Percentiles rank a stretch among this genome's conserved stretches.
Evolutionary conservation across 306 rosid species (phyloP).

Genomic region (Glycine soja): DNA sequence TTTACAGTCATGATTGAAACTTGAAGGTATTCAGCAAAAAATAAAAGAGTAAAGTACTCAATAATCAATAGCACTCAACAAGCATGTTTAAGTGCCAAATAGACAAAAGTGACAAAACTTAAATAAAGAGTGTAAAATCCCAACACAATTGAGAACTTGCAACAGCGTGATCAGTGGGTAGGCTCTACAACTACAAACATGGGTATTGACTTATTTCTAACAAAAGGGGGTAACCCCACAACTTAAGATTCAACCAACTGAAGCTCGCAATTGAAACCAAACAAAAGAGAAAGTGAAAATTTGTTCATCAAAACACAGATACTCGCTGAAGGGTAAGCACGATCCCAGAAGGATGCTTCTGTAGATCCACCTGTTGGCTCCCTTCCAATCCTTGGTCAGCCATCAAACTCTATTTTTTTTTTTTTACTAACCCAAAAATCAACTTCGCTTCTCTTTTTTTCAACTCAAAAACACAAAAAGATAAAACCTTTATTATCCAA

Average conservation of each 20-base stretch:
- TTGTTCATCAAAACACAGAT: background rate
- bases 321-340: constrained; percentile 98
- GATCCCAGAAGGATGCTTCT: constrained; percentile 93
- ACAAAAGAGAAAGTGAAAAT: background rate
- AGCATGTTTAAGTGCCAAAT: too few species aligned
- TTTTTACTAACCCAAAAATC: constrained; percentile 2
- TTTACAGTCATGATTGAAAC: too few species aligned
- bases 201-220: background rate
- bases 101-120: too few species aligned
- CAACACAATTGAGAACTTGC: too few species aligned
- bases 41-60: too few species aligned
- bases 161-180: too few species aligned
- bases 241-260: background rate
- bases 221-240: background rate
- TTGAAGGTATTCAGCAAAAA: too few species aligned
- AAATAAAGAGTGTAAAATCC: too few species aligned
- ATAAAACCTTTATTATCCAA: background rate
- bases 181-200: background rate
- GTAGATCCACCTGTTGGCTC: constrained; percentile 82
- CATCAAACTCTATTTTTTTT: constrained; percentile 53
- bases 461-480: background rate
- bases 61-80: too few species aligned
- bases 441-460: background rate
- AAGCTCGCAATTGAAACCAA: constrained; percentile 3
- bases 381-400: constrained; percentile 90